Evolutionary conservation across 139 green algal species (phyloP), one percentile per base, ranked within the genome.

Genomic region (Picochlorum sp.): DNA sequence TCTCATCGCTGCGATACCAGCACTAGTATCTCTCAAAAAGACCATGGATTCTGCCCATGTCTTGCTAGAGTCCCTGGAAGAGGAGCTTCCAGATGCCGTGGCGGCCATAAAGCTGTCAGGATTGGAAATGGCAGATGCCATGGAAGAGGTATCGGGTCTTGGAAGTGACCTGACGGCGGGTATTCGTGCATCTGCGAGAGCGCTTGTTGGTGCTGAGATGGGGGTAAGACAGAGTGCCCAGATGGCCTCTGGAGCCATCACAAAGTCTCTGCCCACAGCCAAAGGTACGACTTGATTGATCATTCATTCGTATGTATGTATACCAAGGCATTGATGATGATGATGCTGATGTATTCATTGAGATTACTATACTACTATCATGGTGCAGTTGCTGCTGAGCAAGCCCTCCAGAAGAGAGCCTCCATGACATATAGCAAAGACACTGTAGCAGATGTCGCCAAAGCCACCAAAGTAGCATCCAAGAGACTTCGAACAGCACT

Each of bases 41-140:
- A 67, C 52, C n/a, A 61, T 64, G 3, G 57, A 67, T 14, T 62
- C 65, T 20, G 13, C 60, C 15, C 62, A 66, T 58, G n/a, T 16
- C 18, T 57, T 82, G 59, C 16, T 73, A 3, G 18, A 38, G 2
- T 50, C 58, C 1, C 6, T 80, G 45, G 30, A 63, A 13, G 41
- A 50, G 6, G 76, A 82, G 63, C 57, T 82, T 21, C 76, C 76
- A 3, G 76, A 82, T 52, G 79, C 76, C 14, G 72, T 72, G 2
- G 73, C 72, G 23, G 57, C 72, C 10, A 13, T 82, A 18, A 67
- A 74, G 15, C 71, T 82, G 24, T 75, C 76, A 31, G 68, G 76
- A 28, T 23, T 82, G 51, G 76, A 82, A 49, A 28, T 82, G 18
- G 67, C 76, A 4, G 72, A 82, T 59, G 63, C 55, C 26, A 62